Evolutionary conservation across 768 basidiomycete species (phyloP), one percentile per base, ranked within the genome.

Genomic region (Naganishia vishniacii): DNA sequence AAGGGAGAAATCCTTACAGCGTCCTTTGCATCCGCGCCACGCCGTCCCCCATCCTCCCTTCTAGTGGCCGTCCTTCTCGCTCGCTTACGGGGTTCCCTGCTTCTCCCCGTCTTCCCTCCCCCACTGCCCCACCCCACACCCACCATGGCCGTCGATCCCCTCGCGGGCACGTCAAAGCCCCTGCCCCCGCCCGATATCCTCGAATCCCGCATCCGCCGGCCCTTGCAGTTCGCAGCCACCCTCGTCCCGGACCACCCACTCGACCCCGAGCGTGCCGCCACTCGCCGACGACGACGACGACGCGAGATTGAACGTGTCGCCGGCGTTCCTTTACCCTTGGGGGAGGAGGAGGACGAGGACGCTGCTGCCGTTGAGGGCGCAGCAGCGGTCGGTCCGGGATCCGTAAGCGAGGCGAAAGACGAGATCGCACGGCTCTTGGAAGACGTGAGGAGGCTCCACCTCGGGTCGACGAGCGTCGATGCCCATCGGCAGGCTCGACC

Each of bases 171-270:
- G 15, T 56, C 53, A n/a, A 56, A 56, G 31, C 53, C 53, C 11
- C 37, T 56, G 3, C 53, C 53, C 28, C 53, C 53, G 8, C 53
- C 20, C 20, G 53, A 56, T n/a, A 25, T 56, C 23, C 53, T 56
- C 53, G 53, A 56, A 40, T 56, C 53, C 32, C 53, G 53, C 37
- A 16, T 56, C n/a, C 53, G 53, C 13, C 32, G 37, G 12, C 53
- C 53, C n/a, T 25, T 56, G 34, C 53, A 41, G 23, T 56, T 56
- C 53, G 53, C 53, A 56, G 53, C 53, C 5, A 56, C 53, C 16
- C 53, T 56, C 34, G 4, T 56, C 5, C 34, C 53, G 12, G 53
- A 37, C 12, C 34, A 51, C 32, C 29, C 18, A 40, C 53, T 56
- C 37, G 31, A 8, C 13, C 37, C 23, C 9, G 20, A 51, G 13